Evolutionary conservation across 2,329 filamentous ascomycete genomes (phyloP).

Genomic region (Aspergillus fijiensis): DNA sequence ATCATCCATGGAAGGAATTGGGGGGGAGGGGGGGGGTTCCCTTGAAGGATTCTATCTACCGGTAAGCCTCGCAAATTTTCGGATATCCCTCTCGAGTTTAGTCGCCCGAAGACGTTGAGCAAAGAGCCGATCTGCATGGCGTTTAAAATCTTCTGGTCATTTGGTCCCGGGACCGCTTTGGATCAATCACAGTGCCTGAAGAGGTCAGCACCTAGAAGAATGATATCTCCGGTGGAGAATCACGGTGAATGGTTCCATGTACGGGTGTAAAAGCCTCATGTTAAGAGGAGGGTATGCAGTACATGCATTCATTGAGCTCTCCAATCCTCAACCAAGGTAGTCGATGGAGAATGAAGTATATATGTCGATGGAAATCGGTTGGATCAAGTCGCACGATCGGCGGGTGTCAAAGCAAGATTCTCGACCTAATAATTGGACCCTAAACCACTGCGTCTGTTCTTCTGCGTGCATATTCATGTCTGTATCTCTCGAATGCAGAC

Average conservation of each 20-base stretch:
- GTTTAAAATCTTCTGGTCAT: constrained; percentile 7
- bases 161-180: background rate
- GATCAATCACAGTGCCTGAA: background rate
- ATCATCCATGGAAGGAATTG: background rate
- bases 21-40: background rate
- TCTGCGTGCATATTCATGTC: background rate
- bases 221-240: background rate
- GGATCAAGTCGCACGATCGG: background rate
- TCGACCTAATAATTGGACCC: constrained; percentile 2
- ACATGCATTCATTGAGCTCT: background rate
- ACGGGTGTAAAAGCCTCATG: no score
- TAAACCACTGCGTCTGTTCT: background rate
- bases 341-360: background rate
- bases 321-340: background rate
- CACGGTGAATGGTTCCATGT: background rate
- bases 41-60: background rate
- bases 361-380: background rate
- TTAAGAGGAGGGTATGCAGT: no score
- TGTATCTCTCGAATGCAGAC: background rate
- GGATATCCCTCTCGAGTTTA: constrained; percentile 5
- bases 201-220: background rate
- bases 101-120: background rate
- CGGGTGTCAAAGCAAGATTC: constrained; percentile 1
- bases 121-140: constrained; percentile 12
- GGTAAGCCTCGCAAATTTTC: constrained; percentile 15